Base-by-base conservation (phyloP, 352 stramenopile species). In the Lagenidium sp. region DNA sequence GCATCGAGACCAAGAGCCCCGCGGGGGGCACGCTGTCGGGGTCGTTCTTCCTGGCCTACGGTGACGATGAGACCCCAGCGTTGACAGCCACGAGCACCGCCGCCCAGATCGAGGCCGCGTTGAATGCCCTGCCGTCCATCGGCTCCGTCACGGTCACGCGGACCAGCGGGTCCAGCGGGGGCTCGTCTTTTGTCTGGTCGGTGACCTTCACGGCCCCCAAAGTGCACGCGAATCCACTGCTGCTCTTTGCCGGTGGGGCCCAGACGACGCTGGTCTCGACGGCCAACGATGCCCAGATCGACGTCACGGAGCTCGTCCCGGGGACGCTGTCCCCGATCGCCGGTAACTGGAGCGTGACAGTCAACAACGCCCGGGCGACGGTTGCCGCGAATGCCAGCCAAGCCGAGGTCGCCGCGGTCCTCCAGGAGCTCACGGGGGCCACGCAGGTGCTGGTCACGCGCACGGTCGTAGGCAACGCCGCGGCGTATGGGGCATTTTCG, bases 41-140 rank as follows among this genome's bases (percentile, higher is more conserved):
- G 3, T 54, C 48, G 4, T 73, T 66, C 42, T 62, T 55, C 26
- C 43, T 73, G 6, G 37, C 48, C 1, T 61, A 71, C 31, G 53
- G 60, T 23, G 36, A 31, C 16, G 41, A 51, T 7, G 50, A 50
- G 44, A 65, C 63, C 16, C 16, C 50, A 4, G 19, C 22, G 21
- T 37, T 78, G n/a, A 48, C 45, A 10, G 50, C 47, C 38, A 65
- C 57, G 30, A 50, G 50, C 12, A 54, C 51, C 0, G 47, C 45
- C 7, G 21, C 23, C 4, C 52, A 70, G n/a, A 47, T 78, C 19
- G n/a, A 53, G 16, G 23, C 26, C 15, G 46, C 49, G 8, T 25
- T 78, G 18, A 59, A 62, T 22, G 34, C 44, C 21, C 23, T 77
- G 12, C 49, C 55, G 28, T 39, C 36, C 1, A 42, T 63, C 19